Evolutionary conservation across 169 alveolate genomes (phyloP).

Genomic region (Plasmodium gonderi): DNA sequence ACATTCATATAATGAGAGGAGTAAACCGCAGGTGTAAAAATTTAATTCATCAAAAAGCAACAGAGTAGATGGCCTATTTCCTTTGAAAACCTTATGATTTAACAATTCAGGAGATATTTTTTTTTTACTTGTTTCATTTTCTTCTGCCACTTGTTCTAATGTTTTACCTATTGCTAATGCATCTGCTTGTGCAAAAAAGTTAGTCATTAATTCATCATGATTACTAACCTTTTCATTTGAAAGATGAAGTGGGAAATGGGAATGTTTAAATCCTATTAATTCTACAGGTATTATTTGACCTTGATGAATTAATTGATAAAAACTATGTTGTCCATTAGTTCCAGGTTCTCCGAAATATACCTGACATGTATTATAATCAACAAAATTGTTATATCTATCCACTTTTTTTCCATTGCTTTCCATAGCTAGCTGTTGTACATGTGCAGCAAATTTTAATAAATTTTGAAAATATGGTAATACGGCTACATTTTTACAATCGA

Average conservation of each 20-base stretch:
- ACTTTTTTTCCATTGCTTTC: constrained; percentile 97
- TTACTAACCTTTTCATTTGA: constrained; percentile 78
- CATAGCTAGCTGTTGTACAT: constrained; percentile 98
- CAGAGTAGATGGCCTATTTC: constrained; percentile 96
- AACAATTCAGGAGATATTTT: constrained; percentile 87
- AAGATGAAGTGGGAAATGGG: constrained; percentile 90
- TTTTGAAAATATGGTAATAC: constrained; percentile 98
- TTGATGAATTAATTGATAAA: constrained; percentile 97
- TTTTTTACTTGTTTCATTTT: constrained; percentile 77
- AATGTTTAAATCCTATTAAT: constrained; percentile 95
- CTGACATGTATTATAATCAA: constrained; percentile 92
- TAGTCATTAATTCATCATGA: constrained; percentile 98
- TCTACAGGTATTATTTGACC: constrained; percentile 97
- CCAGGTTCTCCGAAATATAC: constrained; percentile 99
- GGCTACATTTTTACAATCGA: constrained; percentile 93
- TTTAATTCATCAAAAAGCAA: constrained; percentile 89
- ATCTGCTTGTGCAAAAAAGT: constrained; percentile 99
- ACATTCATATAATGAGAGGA: constrained; percentile 98
- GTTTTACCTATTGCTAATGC: constrained; percentile 98
- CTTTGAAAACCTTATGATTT: constrained; percentile 95
- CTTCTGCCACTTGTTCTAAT: constrained; percentile 84
- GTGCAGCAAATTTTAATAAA: constrained; percentile 94
- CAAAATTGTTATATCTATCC: constrained; percentile 86
- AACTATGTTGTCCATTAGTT: constrained; percentile 98
- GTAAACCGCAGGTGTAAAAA: constrained; percentile 93